Evolutionary conservation across 495 filamentous ascomycete species (phyloP).

Genomic region (Penicillium cataractarum): DNA sequence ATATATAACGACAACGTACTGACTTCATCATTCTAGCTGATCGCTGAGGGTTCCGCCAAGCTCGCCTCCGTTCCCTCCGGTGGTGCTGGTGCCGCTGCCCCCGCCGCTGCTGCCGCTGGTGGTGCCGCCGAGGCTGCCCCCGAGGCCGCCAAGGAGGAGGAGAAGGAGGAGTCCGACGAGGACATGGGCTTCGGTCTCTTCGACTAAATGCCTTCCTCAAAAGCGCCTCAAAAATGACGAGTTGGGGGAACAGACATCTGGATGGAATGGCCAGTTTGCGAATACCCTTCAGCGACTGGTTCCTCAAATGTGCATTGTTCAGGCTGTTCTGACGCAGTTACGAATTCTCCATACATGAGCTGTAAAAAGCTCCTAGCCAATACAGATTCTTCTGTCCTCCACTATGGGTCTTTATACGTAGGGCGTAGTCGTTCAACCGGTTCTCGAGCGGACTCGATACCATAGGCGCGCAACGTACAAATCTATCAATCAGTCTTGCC

Average conservation of each 20-base stretch:
- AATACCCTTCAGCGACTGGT: conserved; percentile 35
- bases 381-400: conserved; percentile 47
- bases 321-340: conserved; percentile 50
- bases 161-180: conserved; percentile 93
- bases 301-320: conserved; percentile 39
- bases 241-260: conserved; percentile 44
- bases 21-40: conserved; percentile 64
- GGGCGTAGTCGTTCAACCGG: conserved; percentile 7
- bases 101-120: conserved; percentile 63
- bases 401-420: conserved; percentile 20
- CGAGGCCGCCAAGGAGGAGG: conserved; percentile 75
- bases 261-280: conserved; percentile 39
- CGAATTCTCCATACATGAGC: conserved; percentile 45
- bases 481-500: too few species aligned
- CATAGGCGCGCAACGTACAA: not conserved
- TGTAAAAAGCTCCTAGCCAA: conserved; percentile 48
- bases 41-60: conserved; percentile 86
- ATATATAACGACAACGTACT: not conserved
- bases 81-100: conserved; percentile 73
- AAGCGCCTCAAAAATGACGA: conserved; percentile 32
- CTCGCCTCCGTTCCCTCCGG: conserved; percentile 97
- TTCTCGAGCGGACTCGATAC: not conserved
- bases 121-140: conserved; percentile 70
- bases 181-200: conserved; percentile 99
- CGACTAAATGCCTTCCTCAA: conserved; percentile 63